Percentiles rank a stretch among this genome's conserved stretches.
These are phyloP conservation scores for Termitomyces sp. DNA, from an alignment of 768 basidiomycete species.

Conservation along the genomic window DNA sequence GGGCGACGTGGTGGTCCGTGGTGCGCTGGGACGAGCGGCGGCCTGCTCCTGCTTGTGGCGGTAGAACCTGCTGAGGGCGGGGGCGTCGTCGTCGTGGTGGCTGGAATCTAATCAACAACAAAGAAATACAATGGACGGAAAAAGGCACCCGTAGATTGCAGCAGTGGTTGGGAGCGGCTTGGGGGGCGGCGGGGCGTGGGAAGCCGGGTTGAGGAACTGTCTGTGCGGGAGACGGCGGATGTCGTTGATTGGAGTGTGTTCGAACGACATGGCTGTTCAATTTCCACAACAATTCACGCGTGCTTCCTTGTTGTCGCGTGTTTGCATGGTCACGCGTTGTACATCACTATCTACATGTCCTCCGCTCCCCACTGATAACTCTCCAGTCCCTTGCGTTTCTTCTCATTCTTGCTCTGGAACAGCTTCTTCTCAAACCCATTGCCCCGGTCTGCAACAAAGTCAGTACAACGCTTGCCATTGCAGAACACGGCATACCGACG, in stretches of 20 bases:
- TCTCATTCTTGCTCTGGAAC: slow-evolving; percentile 79
- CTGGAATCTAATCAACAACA: slow-evolving; percentile 6
- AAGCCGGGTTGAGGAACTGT: slow-evolving; percentile 61
- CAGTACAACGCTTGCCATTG: neutral
- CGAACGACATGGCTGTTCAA: slow-evolving; percentile 74
- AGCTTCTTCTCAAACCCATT: slow-evolving; percentile 93
- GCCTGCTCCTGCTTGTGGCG: slow-evolving; percentile 36
- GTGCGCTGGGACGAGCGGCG: slow-evolving; percentile 25
- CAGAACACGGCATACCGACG: slow-evolving; percentile 59
- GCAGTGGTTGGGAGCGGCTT: slow-evolving; percentile 47
- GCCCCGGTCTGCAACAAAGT: slow-evolving; percentile 57
- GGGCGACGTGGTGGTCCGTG: slow-evolving; percentile 37
- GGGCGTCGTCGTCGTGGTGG: slow-evolving; percentile 30
- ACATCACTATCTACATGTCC: slow-evolving; percentile 87
- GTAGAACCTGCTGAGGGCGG: slow-evolving; percentile 37
- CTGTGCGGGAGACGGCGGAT: slow-evolving; percentile 73
- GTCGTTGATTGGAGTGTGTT: slow-evolving; percentile 78
- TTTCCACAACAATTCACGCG: neutral
- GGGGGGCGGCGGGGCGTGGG: slow-evolving; percentile 27
- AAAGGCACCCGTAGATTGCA: slow-evolving; percentile 61
- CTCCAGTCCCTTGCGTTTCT: slow-evolving; percentile 61
- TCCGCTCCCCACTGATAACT: slow-evolving; percentile 86
- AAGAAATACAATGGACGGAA: slow-evolving; percentile 14
- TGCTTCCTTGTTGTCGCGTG: slow-evolving; percentile 13
- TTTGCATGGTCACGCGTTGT: slow-evolving; percentile 12